Base-by-base conservation (phyloP, 2,329 filamentous ascomycete genomes). In the Botryosphaeria dothidea region DNA sequence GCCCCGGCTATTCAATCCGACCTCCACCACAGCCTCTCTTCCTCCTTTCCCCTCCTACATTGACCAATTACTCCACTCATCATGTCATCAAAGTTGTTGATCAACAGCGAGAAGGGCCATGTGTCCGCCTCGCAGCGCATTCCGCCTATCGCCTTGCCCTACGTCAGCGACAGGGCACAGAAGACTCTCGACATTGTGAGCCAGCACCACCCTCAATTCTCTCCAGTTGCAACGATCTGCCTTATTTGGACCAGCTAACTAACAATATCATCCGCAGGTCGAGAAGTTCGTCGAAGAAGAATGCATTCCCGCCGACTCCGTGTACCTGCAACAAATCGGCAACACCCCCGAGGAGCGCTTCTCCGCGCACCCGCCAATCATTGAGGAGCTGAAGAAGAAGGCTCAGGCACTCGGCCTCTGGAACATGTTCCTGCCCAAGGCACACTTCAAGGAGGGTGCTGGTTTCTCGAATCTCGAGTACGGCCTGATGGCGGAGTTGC, bases 371-470 rank as follows among this genome's bases (percentile, higher is more conserved):
- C 94, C 95, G 0, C 77, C 84, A 46, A 85, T 98, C 71, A 86
- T 99, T 67, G 95, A 99, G 71, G 90, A 95, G 64, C 86, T 99
- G 71, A 98, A 98, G 85, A 83, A 81, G 69, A 91, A 93, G 78
- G 95, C 94, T 49, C 86, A 85, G 74, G 85, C 90, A 71, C 85
- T 97, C 27, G 95, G 94, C 1, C 84, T 99, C 51, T 99, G 95
- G 95, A 99, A 99, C 81, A 91, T 99, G 90, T 99, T 99, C 84
- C 81, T 99, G 71, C 92, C 95, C 69, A 94, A 91, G 82, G 93
- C 90, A 72, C 93, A 97, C 81, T 98, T 97, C 85, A 92, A 90
- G 78, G 92, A 97, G 82, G 96, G 93, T 1, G 93, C 94, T 25
- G 95, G 95, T 36, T 97, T 92, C 82, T 92, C 89, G 66, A 99